Evolutionary conservation across 225 moss, liverwort and hornwort species (phyloP), one percentile per base, ranked within the genome.

Genomic region (Marchantia paleacea): DNA sequence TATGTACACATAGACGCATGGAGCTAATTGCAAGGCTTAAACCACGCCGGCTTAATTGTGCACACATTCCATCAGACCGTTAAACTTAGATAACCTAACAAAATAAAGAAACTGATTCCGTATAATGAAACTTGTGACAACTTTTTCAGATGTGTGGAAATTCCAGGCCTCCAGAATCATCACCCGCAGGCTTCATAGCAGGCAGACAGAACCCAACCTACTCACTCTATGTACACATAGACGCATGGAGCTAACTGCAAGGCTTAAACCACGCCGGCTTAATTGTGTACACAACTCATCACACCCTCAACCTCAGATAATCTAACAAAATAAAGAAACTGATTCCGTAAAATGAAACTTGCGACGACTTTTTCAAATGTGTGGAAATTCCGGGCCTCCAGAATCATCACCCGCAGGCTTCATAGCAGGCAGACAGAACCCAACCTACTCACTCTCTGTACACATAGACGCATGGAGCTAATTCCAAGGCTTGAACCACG

Each of bases 361-460:
- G n/a, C n/a, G 39, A 39, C 39, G 5, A 39, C 5, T 39, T 39
- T 39, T 39, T 39, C 39, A 5, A 5, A 55, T 24, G 14, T 85
- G 77, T 47, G 81, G 84, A 57, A 85, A 64, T 81, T 85, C 84
- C 78, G 78, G 84, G 84, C 81, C 84, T 85, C 73, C 84, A 68
- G 81, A 65, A 66, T 78, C 81, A 85, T 19, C 48, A 81, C 84
- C 66, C 66, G 10, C 22, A 66, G 66, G 10, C 24, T 69, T 85
- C 28, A 12, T 24, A 69, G 83, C 67, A 83, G 80, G 75, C 83
- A 83, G 79, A 83, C 83, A 80, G 70, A 83, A 75, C 66, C 75
- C 80, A 79, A 72, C 69, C 2, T 14, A 55, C 20, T 76, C 52
- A 52, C 61, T 76, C 0, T 76, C 3, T 28, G 75, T 83, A 71